phyloP scores from a whole-genome alignment of 2,329 filamentous ascomycete species.

The Botryotinia convoluta region DNA sequence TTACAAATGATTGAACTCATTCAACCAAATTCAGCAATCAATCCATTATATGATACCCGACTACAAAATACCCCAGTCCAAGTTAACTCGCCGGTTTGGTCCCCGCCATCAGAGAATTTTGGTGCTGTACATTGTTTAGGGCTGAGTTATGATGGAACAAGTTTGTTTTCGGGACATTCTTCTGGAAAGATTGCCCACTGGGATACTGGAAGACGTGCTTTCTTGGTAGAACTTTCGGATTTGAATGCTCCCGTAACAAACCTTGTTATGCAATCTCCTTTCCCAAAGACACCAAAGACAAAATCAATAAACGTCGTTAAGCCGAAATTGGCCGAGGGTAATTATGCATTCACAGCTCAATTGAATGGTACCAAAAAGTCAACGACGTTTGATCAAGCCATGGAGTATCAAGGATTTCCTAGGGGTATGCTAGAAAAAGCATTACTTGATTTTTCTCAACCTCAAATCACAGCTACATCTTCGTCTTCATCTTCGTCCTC shows the following conservation, averaged over 20 bases:
- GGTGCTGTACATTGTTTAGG: constrained; percentile 63
- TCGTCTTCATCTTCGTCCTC: constrained; percentile 32
- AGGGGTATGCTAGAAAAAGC: constrained; percentile 49
- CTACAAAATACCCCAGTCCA: constrained; percentile 58
- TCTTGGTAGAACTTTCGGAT: constrained; percentile 35
- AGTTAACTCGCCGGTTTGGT: constrained; percentile 50
- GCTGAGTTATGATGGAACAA: constrained; percentile 79
- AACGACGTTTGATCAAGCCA: constrained; percentile 26
- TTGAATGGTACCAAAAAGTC: constrained; percentile 44
- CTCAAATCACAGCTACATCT: not conserved
- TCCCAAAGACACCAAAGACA: constrained; percentile 46
- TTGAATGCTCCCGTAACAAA: constrained; percentile 83
- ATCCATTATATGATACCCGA: constrained; percentile 43
- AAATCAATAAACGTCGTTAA: constrained; percentile 68
- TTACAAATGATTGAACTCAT: constrained; percentile 77
- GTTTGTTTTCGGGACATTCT: constrained; percentile 75
- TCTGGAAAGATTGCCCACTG: constrained; percentile 77
- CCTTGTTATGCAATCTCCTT: constrained; percentile 67
- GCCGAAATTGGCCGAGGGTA: constrained; percentile 66
- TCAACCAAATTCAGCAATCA: constrained; percentile 44
- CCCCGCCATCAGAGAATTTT: constrained; percentile 43
- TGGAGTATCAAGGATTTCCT: constrained; percentile 32
- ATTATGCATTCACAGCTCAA: constrained; percentile 65
- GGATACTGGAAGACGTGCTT: constrained; percentile 56
- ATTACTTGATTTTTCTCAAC: constrained; percentile 45